Evolutionary conservation across 192 early-diverging fungal genomes (phyloP).

Genomic region (Fimicolochytrium jonesii): DNA sequence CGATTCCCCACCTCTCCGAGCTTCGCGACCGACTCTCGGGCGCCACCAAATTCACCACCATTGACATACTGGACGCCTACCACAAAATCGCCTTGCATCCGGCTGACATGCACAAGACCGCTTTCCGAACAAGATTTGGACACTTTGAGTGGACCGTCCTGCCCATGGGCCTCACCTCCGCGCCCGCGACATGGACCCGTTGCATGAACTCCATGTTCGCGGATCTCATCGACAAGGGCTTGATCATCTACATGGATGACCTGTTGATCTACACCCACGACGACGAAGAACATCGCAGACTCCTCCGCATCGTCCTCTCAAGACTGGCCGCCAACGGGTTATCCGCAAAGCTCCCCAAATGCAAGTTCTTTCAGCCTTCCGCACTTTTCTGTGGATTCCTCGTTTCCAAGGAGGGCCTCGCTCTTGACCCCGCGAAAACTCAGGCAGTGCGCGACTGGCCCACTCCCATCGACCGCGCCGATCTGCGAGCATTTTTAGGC

Average conservation of each 20-base stretch:
- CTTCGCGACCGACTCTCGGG: constrained; percentile 22
- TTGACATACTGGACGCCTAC: constrained; percentile 13
- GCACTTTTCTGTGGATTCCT: constrained; percentile 34
- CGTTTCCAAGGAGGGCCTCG: constrained; percentile 30
- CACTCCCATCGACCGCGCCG: no score
- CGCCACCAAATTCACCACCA: neutral
- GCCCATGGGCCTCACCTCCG: constrained; percentile 61
- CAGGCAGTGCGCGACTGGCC: constrained; percentile 22
- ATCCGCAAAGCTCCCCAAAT: constrained; percentile 33
- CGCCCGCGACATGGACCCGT: constrained; percentile 37
- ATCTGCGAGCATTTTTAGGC: constrained; percentile 15
- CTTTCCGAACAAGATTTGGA: constrained; percentile 18
- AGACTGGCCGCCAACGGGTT: constrained; percentile 21
- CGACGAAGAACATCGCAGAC: neutral
- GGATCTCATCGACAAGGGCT: constrained; percentile 6
- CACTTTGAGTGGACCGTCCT: constrained; percentile 51
- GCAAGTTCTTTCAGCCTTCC: constrained; percentile 35
- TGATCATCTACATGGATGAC: constrained; percentile 36
- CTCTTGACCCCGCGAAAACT: no score
- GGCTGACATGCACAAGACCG: constrained; percentile 1
- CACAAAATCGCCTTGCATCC: neutral
- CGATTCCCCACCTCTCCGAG: constrained; percentile 48
- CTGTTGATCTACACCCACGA: constrained; percentile 40
- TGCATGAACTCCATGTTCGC: constrained; percentile 36
- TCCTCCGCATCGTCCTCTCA: constrained; percentile 20